Percentiles rank a stretch among this genome's conserved stretches.
These are phyloP conservation scores for Vaccinium macrocarpon DNA, from an alignment of 148 eudicot genomes.

Conservation along the genomic window DNA sequence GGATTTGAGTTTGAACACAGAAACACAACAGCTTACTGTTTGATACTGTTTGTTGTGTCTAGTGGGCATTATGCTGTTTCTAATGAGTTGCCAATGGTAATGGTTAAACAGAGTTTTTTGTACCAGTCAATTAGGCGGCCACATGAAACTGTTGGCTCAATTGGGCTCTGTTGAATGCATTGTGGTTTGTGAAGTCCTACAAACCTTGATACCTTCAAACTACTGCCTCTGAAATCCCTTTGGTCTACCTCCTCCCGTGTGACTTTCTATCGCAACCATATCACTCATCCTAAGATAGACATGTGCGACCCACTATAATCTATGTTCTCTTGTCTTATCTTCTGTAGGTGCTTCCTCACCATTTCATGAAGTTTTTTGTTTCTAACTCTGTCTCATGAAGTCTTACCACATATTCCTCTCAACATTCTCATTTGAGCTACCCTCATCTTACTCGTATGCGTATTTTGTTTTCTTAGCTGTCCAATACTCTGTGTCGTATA, in stretches of 20 bases:
- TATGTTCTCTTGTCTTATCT: background rate
- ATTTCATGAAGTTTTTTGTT: background rate
- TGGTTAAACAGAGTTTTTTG: background rate
- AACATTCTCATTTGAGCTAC: background rate
- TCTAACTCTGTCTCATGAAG: background rate
- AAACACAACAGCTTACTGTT: background rate
- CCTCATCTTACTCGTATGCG: background rate
- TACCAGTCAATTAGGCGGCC: background rate
- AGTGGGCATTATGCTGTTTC: background rate
- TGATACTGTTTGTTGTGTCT: background rate
- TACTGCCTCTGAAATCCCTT: background rate
- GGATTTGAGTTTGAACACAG: background rate
- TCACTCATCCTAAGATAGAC: background rate
- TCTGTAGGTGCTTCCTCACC: background rate
- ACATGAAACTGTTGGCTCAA: background rate
- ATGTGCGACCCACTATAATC: background rate
- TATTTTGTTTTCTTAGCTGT: background rate
- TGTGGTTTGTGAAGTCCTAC: background rate
- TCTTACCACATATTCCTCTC: background rate
- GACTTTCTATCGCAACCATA: background rate
- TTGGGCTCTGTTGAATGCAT: background rate
- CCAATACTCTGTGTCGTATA: background rate
- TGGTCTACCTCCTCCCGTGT: background rate
- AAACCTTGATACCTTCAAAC: background rate
- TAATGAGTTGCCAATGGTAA: background rate